A percentile compares a stretch with the other conserved stretches of the same genome.
Conservation (phyloP, 306 rosid genomes). For the Alnus rubra region DNA sequence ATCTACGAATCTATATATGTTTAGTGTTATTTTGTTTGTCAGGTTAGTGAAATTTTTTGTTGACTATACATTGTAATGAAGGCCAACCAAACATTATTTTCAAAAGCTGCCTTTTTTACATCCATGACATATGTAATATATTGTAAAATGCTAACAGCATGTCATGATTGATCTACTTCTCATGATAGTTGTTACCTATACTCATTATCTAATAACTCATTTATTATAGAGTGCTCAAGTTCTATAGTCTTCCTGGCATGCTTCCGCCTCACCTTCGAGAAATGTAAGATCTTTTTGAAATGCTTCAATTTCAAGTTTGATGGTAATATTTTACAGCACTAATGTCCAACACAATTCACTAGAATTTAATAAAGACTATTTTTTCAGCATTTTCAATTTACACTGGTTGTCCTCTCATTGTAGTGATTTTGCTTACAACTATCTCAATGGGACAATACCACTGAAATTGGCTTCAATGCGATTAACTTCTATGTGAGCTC, state of each 20-base stretch:
- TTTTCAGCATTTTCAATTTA: conserved; percentile 18
- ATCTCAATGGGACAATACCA: conserved; percentile 74
- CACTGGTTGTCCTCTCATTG: conserved; percentile 9
- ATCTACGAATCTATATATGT: no score
- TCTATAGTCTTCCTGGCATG: conserved; percentile 60
- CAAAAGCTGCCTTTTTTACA: no score
- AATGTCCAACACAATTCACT: neutral
- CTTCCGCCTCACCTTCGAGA: conserved; percentile 73
- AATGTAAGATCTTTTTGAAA: conserved; percentile 54
- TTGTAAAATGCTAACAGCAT: neutral
- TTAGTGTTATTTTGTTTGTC: no score
- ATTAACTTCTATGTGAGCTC: conserved; percentile 60
- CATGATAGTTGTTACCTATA: conserved; percentile 11
- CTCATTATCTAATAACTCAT: conserved; percentile 11
- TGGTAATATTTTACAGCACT: neutral
- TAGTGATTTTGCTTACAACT: conserved; percentile 68
- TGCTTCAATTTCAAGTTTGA: conserved; percentile 9
- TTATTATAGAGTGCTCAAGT: conserved; percentile 51
- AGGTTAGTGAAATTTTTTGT: no score
- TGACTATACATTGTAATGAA: no score
- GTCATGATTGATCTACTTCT: conserved; percentile 4
- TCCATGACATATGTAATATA: neutral
- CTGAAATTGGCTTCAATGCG: conserved; percentile 64
- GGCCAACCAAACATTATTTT: no score
- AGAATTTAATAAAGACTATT: neutral